phyloP scores from a whole-genome alignment of 1,139 yeast genomes.

The Yamadazyma sp. region DNA sequence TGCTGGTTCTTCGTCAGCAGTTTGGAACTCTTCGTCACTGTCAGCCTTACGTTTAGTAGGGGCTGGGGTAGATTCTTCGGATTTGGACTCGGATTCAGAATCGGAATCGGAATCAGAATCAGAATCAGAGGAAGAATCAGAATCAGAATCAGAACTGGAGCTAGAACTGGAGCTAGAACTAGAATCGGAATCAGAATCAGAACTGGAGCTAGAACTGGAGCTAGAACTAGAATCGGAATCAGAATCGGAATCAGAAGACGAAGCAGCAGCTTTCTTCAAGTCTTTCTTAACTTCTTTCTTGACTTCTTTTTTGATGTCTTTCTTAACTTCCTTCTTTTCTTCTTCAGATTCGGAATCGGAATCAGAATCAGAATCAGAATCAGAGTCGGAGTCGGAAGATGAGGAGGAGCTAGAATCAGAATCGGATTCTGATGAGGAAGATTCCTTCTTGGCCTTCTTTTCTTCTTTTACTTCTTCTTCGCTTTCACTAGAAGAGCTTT shows the following conservation, averaged over 20 bases:
- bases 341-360: too few species aligned
- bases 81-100: conserved; percentile 15
- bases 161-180: conserved; percentile 6
- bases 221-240: conserved; percentile 24
- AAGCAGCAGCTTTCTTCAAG: conserved; percentile 16
- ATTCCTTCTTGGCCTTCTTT: too few species aligned
- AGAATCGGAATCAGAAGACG: conserved; percentile 24
- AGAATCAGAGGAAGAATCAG: conserved; percentile 20
- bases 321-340: conserved; percentile 12
- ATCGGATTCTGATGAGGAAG: conserved; percentile 15
- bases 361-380: conserved; percentile 13
- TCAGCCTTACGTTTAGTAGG: conserved; percentile 35
- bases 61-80: too few species aligned
- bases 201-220: conserved; percentile 4
- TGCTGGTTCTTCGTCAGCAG: conserved; percentile 33
- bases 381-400: conserved; percentile 13
- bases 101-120: conserved; percentile 15
- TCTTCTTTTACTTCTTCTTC: conserved; percentile 24
- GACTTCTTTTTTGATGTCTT: too few species aligned
- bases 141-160: conserved; percentile 21
- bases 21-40: conserved; percentile 23
- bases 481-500: conserved; percentile 4
- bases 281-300: background rate
- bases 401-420: conserved; percentile 17
- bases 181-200: conserved; percentile 15